Base-by-base conservation (phyloP, 768 basidiomycete genomes). In the Xerocomellus intermedius region DNA sequence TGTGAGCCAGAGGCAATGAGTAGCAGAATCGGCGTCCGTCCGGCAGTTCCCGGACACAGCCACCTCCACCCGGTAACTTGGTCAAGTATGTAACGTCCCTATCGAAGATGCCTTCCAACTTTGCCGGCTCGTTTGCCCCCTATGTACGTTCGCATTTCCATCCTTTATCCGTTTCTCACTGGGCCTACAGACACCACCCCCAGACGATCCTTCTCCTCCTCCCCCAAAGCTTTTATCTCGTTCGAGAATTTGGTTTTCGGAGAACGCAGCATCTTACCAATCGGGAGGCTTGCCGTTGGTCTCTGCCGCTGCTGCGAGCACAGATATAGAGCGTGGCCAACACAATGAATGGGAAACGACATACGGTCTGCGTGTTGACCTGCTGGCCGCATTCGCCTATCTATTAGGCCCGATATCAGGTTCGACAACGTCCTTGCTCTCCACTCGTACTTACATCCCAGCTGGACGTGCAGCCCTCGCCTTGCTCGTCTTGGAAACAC, bases 371-470 rank as follows among this genome's bases (percentile, higher is more conserved):
- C 78, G 87, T 58, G 82, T 90, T 13, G 86, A 91, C 67, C 47
- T 86, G 22, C 72, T 86, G 52, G 82, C 87, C 16, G 84, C 85
- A 6, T 74, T 77, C 46, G 79, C 83, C 5, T 91, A 91, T 67
- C 35, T 89, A 0, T 69, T 87, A 0, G 89, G 89, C 8, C 90
- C 87, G 0, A 64, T 90, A 21, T 84, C 87, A 50, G 90, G 89
- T 91, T 60, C 52, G 83, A 66, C 37, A 44, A 28, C 9, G 12
- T 35, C 28, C 9, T 24, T 42, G 24, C 33, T 4, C 17, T 30
- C 12, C 32, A n/a, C 9, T 3, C 21, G 21, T 48, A 22, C 24
- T 52, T 19, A 55, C 36, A 17, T 38, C 41, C 37, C 38, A 6
- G 16, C 12, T 26, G 12, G 50, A 49, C 45, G 19, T 43, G 53